Conservation (phyloP, 257 asterid genomes). For the Gynochthodes officinalis region DNA sequence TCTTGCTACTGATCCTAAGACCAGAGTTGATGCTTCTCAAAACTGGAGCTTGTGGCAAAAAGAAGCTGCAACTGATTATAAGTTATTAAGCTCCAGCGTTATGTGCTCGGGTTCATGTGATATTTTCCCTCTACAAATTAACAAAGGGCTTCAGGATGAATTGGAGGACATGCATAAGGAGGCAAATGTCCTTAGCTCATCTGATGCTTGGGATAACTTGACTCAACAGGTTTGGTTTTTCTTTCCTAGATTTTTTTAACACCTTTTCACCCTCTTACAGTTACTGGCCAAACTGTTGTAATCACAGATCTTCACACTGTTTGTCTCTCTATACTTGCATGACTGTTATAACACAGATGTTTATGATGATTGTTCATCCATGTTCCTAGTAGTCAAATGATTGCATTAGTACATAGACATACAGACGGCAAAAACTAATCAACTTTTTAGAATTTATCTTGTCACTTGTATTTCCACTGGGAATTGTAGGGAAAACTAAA, state of each 20-base stretch:
- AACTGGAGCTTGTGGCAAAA: slow-evolving; percentile 17
- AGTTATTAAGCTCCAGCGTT: slow-evolving; percentile 14
- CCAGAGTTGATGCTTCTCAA: slow-evolving; percentile 15
- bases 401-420: neutral
- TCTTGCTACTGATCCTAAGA: slow-evolving; percentile 14
- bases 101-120: slow-evolving; percentile 21
- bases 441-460: neutral
- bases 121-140: slow-evolving; percentile 13
- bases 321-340: neutral
- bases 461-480: neutral
- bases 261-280: slow-evolving; percentile 1
- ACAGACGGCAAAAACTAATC: too few species aligned
- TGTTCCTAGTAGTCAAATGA: neutral
- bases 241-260: slow-evolving; percentile 6
- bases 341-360: neutral
- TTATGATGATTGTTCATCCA: neutral
- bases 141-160: slow-evolving; percentile 18
- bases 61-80: slow-evolving; percentile 16
- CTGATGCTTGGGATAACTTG: slow-evolving; percentile 25
- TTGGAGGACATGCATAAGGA: slow-evolving; percentile 17
- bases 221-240: slow-evolving; percentile 27
- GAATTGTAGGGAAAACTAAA: neutral
- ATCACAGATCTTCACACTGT: neutral
- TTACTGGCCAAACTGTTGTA: slow-evolving; percentile 1
- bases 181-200: slow-evolving; percentile 23